These are phyloP conservation scores for Fraxinus paxiana DNA, from an alignment of 305 asterid genomes.

Conservation along the genomic window DNA sequence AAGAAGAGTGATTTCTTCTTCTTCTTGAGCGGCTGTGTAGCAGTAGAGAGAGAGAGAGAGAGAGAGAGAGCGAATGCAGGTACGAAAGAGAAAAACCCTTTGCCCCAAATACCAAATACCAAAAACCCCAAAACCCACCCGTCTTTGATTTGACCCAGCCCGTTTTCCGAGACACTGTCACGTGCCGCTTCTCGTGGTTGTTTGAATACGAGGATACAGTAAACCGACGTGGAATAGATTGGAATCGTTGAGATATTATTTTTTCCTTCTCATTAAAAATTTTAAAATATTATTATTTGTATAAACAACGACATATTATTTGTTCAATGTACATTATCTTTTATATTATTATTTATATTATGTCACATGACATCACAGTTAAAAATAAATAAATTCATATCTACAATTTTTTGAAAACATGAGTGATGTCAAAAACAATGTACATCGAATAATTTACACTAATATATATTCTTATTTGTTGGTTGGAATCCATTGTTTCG, in stretches of 20 bases:
- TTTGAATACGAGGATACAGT: background rate
- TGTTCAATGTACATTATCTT: background rate
- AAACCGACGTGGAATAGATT: background rate
- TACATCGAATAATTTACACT: no score
- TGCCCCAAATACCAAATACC: slow-evolving; percentile 19
- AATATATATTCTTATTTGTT: no score
- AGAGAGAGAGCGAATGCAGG: background rate
- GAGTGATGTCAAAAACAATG: background rate
- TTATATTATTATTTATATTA: no score
- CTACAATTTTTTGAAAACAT: background rate
- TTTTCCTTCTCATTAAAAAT: background rate
- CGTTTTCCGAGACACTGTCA: background rate
- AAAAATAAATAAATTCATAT: no score
- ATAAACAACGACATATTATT: background rate
- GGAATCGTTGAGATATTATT: background rate
- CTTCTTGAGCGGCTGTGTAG: slow-evolving; percentile 27
- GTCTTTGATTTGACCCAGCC: slow-evolving; percentile 23
- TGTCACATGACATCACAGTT: background rate
- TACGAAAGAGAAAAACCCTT: slow-evolving; percentile 33
- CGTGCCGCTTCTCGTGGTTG: background rate
- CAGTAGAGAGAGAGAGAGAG: background rate
- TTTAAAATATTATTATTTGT: background rate
- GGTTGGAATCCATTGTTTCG: background rate
- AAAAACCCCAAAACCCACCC: slow-evolving; percentile 30
- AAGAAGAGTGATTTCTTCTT: slow-evolving; percentile 9